Percentiles rank a stretch among this genome's conserved stretches.
phyloP scores from a whole-genome alignment of 805 yeast genomes.

The Zygosaccharomyces bisporus region DNA sequence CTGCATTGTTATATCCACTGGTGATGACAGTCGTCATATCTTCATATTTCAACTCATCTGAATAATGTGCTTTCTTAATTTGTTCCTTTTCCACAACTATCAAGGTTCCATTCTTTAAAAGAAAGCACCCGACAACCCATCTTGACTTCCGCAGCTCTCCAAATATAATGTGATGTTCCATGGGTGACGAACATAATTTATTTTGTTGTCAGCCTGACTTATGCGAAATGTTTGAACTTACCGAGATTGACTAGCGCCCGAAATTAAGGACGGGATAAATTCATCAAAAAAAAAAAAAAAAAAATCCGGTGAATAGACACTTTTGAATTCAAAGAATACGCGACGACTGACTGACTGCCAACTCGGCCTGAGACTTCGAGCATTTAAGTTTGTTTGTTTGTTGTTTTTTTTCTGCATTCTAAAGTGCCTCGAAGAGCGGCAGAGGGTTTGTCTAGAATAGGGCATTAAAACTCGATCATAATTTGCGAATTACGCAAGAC shows the following conservation, averaged over 20 bases:
- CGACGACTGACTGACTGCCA: too few relatives aligned
- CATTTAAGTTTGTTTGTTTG: too few relatives aligned
- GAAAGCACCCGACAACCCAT: constrained; percentile 6
- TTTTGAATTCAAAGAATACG: not conserved
- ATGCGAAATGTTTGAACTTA: too few relatives aligned
- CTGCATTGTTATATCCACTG: constrained; percentile 21
- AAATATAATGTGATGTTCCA: constrained; percentile 4
- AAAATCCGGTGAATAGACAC: not conserved
- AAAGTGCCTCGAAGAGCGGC: too few relatives aligned
- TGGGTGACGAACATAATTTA: not conserved
- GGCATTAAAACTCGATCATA: not conserved
- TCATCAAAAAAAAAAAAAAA: not conserved
- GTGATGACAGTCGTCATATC: constrained; percentile 9
- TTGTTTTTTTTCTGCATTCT: too few relatives aligned
- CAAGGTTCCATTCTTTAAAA: constrained; percentile 2
- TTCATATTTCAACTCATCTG: constrained; percentile 1
- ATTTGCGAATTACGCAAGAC: not conserved
- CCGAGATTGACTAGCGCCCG: not conserved
- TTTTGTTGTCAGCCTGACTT: too few relatives aligned
- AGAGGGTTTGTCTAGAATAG: too few relatives aligned
- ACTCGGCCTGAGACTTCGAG: too few relatives aligned
- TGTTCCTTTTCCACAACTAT: constrained; percentile 12
- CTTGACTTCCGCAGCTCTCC: constrained; percentile 3
- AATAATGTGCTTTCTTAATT: constrained; percentile 7
- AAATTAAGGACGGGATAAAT: too few relatives aligned